These are phyloP conservation scores for Primulina tabacum DNA, from an alignment of 257 asterid species.

Conservation along the genomic window DNA sequence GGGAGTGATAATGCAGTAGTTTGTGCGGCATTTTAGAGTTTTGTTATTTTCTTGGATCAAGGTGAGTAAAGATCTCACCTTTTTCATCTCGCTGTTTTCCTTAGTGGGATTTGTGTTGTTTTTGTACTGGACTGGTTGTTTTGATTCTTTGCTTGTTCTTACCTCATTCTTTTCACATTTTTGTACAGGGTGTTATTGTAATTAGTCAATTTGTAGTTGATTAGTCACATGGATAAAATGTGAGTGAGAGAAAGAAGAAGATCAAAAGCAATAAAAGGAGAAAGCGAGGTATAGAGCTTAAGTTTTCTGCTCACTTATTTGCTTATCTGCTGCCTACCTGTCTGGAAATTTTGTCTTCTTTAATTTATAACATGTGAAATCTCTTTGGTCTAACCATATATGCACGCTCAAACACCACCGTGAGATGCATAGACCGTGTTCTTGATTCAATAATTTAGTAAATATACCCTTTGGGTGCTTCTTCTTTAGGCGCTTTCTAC, in stretches of 20 bases:
- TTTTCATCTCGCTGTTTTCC: slow-evolving; percentile 10
- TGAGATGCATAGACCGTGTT: neutral
- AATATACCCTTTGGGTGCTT: neutral
- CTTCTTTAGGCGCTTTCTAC: neutral
- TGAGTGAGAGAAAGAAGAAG: slow-evolving; percentile 25
- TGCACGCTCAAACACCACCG: neutral
- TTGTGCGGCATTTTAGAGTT: slow-evolving; percentile 24
- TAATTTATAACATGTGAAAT: neutral
- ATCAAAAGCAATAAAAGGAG: neutral
- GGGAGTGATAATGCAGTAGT: slow-evolving; percentile 1
- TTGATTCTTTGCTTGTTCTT: slow-evolving; percentile 45
- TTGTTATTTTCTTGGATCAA: slow-evolving; percentile 48
- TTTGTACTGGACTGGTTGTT: neutral
- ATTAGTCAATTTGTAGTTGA: slow-evolving; percentile 33
- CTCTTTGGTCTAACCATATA: neutral
- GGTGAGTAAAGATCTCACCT: slow-evolving; percentile 48
- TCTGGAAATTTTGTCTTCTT: slow-evolving; percentile 28
- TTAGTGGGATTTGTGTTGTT: slow-evolving; percentile 32
- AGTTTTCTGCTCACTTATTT: slow-evolving; percentile 20
- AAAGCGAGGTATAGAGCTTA: slow-evolving; percentile 14
- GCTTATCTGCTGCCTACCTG: slow-evolving; percentile 27
- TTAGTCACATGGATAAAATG: slow-evolving; percentile 43
- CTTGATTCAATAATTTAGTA: neutral
- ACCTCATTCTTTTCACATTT: slow-evolving; percentile 30
- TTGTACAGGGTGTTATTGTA: slow-evolving; percentile 22